These are phyloP conservation scores for Irpex sp. DNA, from an alignment of 1,284 basidiomycete genomes.

Conservation along the genomic window DNA sequence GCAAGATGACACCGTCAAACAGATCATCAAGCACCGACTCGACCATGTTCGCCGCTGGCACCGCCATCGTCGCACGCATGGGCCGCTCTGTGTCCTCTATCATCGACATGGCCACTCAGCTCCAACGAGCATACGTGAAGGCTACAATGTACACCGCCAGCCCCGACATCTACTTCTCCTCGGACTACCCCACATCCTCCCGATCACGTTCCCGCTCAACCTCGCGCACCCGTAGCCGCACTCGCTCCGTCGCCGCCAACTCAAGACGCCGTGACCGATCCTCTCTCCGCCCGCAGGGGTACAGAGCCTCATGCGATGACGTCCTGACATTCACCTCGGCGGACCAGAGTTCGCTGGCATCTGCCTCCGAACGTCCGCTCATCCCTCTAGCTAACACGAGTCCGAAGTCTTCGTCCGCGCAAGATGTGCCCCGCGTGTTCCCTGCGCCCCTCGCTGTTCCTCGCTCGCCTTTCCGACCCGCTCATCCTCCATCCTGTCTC, in stretches of 20 bases:
- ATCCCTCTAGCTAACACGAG: constrained; percentile 8
- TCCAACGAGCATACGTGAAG: constrained; percentile 53
- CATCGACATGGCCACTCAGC: constrained; percentile 48
- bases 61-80: constrained; percentile 30
- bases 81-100: constrained; percentile 43
- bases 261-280: constrained; percentile 13
- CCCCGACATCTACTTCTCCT: constrained; percentile 19
- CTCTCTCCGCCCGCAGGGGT: constrained; percentile 37
- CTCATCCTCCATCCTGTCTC: constrained; percentile 11
- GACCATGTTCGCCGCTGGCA: not conserved
- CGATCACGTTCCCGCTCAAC: constrained; percentile 18
- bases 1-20: no score
- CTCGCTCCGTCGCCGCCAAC: constrained; percentile 11
- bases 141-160: constrained; percentile 46
- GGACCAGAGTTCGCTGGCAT: not conserved
- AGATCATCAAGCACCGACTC: not conserved
- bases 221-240: constrained; percentile 10
- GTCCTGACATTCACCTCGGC: constrained; percentile 31
- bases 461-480: constrained; percentile 26
- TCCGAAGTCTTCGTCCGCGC: constrained; percentile 7
- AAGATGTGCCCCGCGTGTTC: constrained; percentile 21
- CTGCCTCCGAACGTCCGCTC: constrained; percentile 1
- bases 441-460: constrained; percentile 22
- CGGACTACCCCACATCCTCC: constrained; percentile 17
- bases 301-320: constrained; percentile 38